Conservation (phyloP, 2,329 filamentous ascomycete genomes). For the Metarhizium album region DNA sequence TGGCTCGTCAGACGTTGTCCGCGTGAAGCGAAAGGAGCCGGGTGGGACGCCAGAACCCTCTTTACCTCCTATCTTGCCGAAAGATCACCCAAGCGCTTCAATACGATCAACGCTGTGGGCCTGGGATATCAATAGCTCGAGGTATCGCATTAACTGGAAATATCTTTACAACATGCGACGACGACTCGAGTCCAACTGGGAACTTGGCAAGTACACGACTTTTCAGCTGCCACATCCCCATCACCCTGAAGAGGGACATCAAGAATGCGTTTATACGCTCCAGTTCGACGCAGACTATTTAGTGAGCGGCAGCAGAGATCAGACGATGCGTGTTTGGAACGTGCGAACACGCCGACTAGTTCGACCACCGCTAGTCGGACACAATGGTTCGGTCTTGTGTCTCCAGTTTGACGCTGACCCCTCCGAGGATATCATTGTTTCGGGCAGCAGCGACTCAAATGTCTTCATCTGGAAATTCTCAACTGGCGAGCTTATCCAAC, state of each 20-base stretch:
- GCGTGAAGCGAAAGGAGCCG: slow-evolving; percentile 27
- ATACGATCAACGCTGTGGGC: slow-evolving; percentile 37
- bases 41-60: slow-evolving; percentile 22
- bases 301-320: slow-evolving; percentile 87
- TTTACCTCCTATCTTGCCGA: slow-evolving; percentile 17
- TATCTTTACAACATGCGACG: slow-evolving; percentile 84
- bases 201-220: slow-evolving; percentile 66
- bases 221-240: slow-evolving; percentile 85
- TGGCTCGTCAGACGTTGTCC: slow-evolving; percentile 16
- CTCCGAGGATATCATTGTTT: slow-evolving; percentile 85
- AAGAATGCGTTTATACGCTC: slow-evolving; percentile 89
- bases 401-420: slow-evolving; percentile 87
- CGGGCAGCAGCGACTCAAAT: slow-evolving; percentile 83
- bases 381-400: slow-evolving; percentile 81
- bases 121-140: slow-evolving; percentile 36
- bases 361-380: slow-evolving; percentile 61
- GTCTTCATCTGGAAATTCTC: slow-evolving; percentile 92
- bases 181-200: slow-evolving; percentile 84
- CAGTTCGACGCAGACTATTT: slow-evolving; percentile 80
- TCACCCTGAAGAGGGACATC: slow-evolving; percentile 71
- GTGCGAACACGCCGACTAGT: slow-evolving; percentile 70
- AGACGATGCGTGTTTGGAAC: slow-evolving; percentile 82
- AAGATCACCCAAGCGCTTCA: slow-evolving; percentile 20
- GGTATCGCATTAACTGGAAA: slow-evolving; percentile 75
- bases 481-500: slow-evolving; percentile 72